Evolutionary conservation across 164 flowering plant species (phyloP).

Genomic region (Stephania yunnanensis): DNA sequence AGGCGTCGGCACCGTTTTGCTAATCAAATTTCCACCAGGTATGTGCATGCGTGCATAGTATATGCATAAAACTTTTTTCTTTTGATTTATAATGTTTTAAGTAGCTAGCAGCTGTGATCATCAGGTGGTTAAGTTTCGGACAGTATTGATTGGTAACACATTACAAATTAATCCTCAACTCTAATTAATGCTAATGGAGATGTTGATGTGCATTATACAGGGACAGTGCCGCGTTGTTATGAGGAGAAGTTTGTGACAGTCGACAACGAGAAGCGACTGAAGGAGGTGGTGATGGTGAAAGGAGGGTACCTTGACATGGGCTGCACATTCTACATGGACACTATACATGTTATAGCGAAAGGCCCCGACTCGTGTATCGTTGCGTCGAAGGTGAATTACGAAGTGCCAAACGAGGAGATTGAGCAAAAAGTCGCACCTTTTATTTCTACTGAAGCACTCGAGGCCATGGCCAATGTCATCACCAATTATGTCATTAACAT

Average conservation of each 20-base stretch:
- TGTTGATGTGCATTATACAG: no score
- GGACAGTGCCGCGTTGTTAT: neutral
- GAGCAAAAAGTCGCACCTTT: neutral
- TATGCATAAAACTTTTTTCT: no score
- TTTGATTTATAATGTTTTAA: neutral
- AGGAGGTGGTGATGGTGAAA: neutral
- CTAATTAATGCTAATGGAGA: no score
- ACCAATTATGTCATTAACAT: neutral
- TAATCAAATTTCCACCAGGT: neutral
- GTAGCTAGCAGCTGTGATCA: neutral
- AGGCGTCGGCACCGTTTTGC: slow-evolving; percentile 3
- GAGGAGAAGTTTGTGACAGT: neutral
- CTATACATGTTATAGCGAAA: neutral
- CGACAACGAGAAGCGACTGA: neutral
- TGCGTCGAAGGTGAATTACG: neutral
- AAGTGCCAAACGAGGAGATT: neutral
- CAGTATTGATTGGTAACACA: no score
- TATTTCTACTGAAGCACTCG: neutral
- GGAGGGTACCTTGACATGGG: neutral
- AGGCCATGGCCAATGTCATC: neutral
- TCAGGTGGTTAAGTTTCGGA: no score
- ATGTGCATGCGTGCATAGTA: neutral
- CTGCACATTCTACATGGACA: slow-evolving; percentile 5
- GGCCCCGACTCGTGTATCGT: neutral
- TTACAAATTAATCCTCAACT: no score